These are phyloP conservation scores for sunflower (Helianthus annuus) DNA, from an alignment of 129 eudicot genomes.

Conservation along the genomic window HanXRQr2.0-SUNRISE NC_035443.2:117511713-117512212, in stretches of 20 bases:
- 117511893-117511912: conserved; percentile 71
- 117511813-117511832: conserved; percentile 11
- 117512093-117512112: conserved; percentile 38
- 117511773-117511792: not conserved
- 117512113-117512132: conserved; percentile 11
- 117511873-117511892: conserved; percentile 69
- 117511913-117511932: conserved; percentile 47
- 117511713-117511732: not conserved
- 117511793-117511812: not conserved
- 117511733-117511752: not conserved
- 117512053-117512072: conserved; percentile 41
- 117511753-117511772: not conserved
- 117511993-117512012: conserved; percentile 16
- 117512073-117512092: conserved; percentile 42
- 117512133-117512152: conserved; percentile 22
- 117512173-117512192: conserved; percentile 32
- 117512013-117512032: conserved; percentile 36
- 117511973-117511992: conserved; percentile 5
- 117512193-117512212: conserved; percentile 77
- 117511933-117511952: conserved; percentile 62
- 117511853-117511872: conserved; percentile 75
- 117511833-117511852: not conserved
- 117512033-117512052: conserved; percentile 11
- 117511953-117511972: conserved; percentile 27
- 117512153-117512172: conserved; percentile 48